These are phyloP conservation scores for Apiospora hydei DNA, from an alignment of 2,329 filamentous ascomycete species.

Conservation along the genomic window DNA sequence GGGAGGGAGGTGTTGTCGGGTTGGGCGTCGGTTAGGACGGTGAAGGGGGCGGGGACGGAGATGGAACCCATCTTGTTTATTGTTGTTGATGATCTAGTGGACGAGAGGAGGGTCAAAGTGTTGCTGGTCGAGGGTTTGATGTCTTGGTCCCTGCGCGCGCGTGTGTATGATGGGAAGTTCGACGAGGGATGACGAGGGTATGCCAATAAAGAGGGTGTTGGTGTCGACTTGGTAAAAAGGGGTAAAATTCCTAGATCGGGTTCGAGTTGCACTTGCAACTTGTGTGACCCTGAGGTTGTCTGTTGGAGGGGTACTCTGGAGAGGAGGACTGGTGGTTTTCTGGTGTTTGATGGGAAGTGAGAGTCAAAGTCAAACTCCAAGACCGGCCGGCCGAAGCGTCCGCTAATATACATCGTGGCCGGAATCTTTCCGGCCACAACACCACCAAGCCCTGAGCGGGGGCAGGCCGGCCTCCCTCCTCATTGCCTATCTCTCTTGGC, in stretches of 20 bases:
- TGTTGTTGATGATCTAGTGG: not conserved
- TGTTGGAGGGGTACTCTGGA: no score
- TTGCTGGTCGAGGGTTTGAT: not conserved
- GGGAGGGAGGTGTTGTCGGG: slow-evolving; percentile 69
- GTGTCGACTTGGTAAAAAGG: not conserved
- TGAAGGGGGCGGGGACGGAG: slow-evolving; percentile 50
- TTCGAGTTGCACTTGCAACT: not conserved
- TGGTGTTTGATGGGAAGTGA: slow-evolving; percentile 16
- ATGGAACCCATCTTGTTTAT: not conserved
- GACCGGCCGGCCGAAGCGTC: slow-evolving; percentile 23
- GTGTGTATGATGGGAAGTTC: not conserved
- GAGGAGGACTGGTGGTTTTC: slow-evolving; percentile 8
- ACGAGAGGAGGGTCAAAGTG: not conserved
- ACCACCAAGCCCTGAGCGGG: slow-evolving; percentile 22
- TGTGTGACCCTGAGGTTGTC: not conserved
- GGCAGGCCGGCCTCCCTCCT: not conserved
- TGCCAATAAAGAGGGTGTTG: slow-evolving; percentile 41
- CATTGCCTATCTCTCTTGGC: not conserved
- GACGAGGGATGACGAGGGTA: slow-evolving; percentile 38
- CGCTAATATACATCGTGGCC: slow-evolving; percentile 43
- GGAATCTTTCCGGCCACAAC: slow-evolving; percentile 44
- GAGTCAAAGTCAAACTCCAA: slow-evolving; percentile 19
- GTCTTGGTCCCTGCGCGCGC: not conserved
- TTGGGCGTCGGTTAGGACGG: slow-evolving; percentile 68
- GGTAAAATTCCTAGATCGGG: slow-evolving; percentile 9